Conservation (phyloP, 768 basidiomycete species). For the Chalciporus chontae region DNA sequence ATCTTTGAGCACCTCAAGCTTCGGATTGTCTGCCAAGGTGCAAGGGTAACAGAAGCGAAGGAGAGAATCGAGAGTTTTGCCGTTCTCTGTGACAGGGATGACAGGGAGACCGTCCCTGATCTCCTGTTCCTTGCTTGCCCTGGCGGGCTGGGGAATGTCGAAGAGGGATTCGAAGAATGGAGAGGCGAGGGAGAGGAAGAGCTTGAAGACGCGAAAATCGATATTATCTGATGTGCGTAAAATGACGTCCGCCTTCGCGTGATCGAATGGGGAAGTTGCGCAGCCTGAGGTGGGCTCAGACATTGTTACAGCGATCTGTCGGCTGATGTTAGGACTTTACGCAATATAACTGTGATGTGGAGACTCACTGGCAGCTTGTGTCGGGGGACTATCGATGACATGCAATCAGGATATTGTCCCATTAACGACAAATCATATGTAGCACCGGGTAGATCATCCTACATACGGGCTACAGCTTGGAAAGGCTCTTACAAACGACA, state of each 20-base stretch:
- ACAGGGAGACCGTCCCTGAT: slow-evolving; percentile 18
- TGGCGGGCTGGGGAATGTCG: slow-evolving; percentile 24
- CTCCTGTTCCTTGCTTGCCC: slow-evolving; percentile 6
- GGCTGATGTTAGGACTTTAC: background rate
- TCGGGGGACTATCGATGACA: too few relatives aligned
- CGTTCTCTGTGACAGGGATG: slow-evolving; percentile 16
- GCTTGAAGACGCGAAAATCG: slow-evolving; percentile 31
- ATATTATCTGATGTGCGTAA: slow-evolving; percentile 26
- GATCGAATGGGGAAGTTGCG: slow-evolving; percentile 20
- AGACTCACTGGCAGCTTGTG: too few relatives aligned
- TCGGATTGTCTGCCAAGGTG: slow-evolving; percentile 19
- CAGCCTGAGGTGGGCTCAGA: background rate
- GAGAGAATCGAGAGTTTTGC: slow-evolving; percentile 22
- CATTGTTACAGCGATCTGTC: background rate
- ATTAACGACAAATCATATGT: too few relatives aligned
- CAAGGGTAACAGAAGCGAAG: slow-evolving; percentile 28
- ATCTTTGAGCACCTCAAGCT: slow-evolving; percentile 10
- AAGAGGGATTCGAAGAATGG: slow-evolving; percentile 34
- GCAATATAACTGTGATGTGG: too few relatives aligned
- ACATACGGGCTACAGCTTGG: too few relatives aligned
- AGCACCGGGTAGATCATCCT: too few relatives aligned
- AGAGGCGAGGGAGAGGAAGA: slow-evolving; percentile 33
- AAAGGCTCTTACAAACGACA: too few relatives aligned
- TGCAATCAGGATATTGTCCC: too few relatives aligned
- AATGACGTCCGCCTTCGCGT: slow-evolving; percentile 21